These are phyloP conservation scores for Podosphaera leucotricha DNA, from an alignment of 2,329 filamentous ascomycete species.

Conservation along the genomic window DNA sequence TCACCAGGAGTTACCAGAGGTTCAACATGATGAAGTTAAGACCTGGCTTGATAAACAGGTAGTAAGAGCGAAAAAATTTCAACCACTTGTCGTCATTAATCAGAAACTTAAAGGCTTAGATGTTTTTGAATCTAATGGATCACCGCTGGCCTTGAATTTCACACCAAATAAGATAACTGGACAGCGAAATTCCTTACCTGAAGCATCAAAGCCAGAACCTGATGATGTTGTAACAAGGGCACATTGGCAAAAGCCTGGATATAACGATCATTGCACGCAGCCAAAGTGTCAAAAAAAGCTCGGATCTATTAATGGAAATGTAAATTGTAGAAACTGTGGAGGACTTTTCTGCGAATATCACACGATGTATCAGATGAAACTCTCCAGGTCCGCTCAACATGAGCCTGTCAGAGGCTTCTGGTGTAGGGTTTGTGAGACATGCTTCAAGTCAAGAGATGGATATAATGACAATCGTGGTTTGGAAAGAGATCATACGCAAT, in stretches of 20 bases:
- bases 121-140: constrained; percentile 51
- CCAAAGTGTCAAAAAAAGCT: constrained; percentile 63
- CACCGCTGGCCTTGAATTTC: constrained; percentile 18
- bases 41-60: constrained; percentile 59
- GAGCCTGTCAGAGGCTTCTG: constrained; percentile 78
- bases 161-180: constrained; percentile 17
- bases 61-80: constrained; percentile 51
- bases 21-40: constrained; percentile 54
- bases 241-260: constrained; percentile 67
- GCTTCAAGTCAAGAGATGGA: constrained; percentile 85
- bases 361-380: constrained; percentile 98
- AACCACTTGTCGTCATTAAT: constrained; percentile 48
- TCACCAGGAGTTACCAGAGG: constrained; percentile 47
- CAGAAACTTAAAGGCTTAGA: constrained; percentile 55
- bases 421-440: constrained; percentile 96
- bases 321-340: constrained; percentile 88
- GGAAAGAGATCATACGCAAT: constrained; percentile 45
- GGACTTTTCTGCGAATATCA: constrained; percentile 90
- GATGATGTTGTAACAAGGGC: constrained; percentile 71
- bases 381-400: constrained; percentile 69
- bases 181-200: constrained; percentile 15
- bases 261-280: constrained; percentile 64
- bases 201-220: constrained; percentile 31
- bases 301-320: constrained; percentile 54
- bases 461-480: constrained; percentile 75